Evolutionary conservation across 768 basidiomycete species (phyloP).

Genomic region (Agrocybe pediades): DNA sequence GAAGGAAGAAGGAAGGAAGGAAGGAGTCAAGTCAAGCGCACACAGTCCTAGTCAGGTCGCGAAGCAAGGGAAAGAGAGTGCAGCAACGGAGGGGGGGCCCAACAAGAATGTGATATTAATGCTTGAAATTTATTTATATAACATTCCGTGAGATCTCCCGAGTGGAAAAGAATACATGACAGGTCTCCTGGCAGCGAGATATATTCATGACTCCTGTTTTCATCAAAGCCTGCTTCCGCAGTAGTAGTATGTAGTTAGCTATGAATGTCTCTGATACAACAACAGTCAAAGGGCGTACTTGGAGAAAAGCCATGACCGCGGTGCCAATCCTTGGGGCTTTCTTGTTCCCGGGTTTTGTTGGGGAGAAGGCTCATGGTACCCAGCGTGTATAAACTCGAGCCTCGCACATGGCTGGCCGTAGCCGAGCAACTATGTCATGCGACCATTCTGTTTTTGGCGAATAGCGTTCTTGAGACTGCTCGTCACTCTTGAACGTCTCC

Average conservation of each 20-base stretch:
- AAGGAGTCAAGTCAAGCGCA: too few relatives aligned
- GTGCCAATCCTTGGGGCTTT: neutral
- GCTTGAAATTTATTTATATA: neutral
- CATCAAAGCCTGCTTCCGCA: neutral
- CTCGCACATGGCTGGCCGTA: neutral
- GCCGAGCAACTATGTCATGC: neutral
- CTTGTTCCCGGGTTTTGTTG: neutral
- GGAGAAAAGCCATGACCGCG: neutral
- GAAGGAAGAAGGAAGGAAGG: neutral
- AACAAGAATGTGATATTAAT: neutral
- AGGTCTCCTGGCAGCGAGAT: neutral
- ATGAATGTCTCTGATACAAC: neutral
- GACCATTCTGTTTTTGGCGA: neutral
- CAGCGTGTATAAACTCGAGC: too few relatives aligned
- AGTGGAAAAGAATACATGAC: neutral
- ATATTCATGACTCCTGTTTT: neutral
- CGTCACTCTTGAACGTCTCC: too few relatives aligned
- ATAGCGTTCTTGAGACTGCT: too few relatives aligned
- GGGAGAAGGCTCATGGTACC: neutral
- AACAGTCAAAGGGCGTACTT: neutral
- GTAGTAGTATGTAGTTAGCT: too few relatives aligned
- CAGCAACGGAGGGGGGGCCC: neutral
- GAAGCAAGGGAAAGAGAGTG: neutral
- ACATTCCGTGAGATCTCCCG: neutral
- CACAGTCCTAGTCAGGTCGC: too few relatives aligned